phyloP scores from a whole-genome alignment of 768 basidiomycete species.

The Saitozyma podzolica region DNA sequence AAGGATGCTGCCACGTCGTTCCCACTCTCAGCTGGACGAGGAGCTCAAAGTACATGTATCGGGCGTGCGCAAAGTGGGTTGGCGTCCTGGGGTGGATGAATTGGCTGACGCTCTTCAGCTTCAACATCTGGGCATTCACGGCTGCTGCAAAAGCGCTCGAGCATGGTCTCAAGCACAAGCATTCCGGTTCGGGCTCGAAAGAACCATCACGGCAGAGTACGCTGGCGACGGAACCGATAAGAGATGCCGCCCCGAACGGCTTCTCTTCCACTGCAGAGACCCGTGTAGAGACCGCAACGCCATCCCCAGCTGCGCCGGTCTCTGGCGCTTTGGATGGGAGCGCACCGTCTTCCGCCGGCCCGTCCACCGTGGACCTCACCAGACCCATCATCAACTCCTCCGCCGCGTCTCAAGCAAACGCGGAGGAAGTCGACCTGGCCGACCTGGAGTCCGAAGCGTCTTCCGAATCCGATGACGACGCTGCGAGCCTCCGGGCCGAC shows the following conservation, averaged over 20 bases:
- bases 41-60: constrained; percentile 45
- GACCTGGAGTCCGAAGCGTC: constrained; percentile 45
- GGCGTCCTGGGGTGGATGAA: neutral
- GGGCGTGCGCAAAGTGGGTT: constrained; percentile 45
- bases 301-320: neutral
- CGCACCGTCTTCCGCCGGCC: too few relatives aligned
- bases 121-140: constrained; percentile 48
- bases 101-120: constrained; percentile 28
- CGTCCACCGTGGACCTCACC: constrained; percentile 27
- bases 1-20: constrained; percentile 48
- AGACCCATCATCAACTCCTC: constrained; percentile 36
- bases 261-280: neutral
- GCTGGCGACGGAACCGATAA: neutral
- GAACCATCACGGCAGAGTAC: constrained; percentile 3
- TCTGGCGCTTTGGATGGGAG: neutral
- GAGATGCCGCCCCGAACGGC: neutral
- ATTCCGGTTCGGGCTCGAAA: constrained; percentile 6
- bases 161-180: constrained; percentile 10
- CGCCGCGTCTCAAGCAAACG: constrained; percentile 33
- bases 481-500: constrained; percentile 3
- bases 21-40: constrained; percentile 43
- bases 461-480: constrained; percentile 13
- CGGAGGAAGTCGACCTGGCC: constrained; percentile 22
- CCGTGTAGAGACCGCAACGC: neutral
- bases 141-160: constrained; percentile 42